Base-by-base conservation (phyloP, 345 rosid species). In the Hevea brasiliensis region DNA sequence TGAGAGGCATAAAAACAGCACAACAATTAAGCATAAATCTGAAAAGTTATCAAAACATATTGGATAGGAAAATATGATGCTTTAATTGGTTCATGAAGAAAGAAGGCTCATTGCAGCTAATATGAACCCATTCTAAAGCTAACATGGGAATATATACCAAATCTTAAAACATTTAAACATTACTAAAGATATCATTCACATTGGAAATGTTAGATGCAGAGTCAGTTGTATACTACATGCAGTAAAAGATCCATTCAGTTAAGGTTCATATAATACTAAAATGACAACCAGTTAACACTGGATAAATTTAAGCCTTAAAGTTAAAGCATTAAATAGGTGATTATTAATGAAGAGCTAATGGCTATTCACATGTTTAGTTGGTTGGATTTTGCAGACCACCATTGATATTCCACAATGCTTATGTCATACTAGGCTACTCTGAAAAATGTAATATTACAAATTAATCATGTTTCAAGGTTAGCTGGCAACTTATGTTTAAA, bases 1-100 rank as follows among this genome's bases (percentile, higher is more conserved):
- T 67, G 83, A 64, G 0, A 72, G 41, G 74, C 20, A 65, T 64
- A 74, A 75, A 20, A 37, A 60, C 56, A 47, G 15, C 41, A 18
- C 12, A 37, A 21, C 10, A 9, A 13, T 53, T 47, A 54, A 69
- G 79, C 26, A 58, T 10, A 56, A 21, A 12, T 62, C 69, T 45
- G 67, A 20, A 32, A 27, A 50, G 27, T 57, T 59, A 59, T 59
- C 40, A 5, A 59, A 59, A 3, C 3, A 0, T 14, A 12, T 59
- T 59, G 37, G 37, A 32, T 45, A 26, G 56, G 7, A 41, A 35
- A 7, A 17, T 10, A 54, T 12, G 32, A 53, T 26, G 51, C 42
- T 53, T 72, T 42, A n/a, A 29, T n/a, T 15, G 47, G 27, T 18
- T 24, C 15, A 14, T 18, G 41, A 45, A 45, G 55, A 47, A 50